Evolutionary conservation across 2,329 filamentous ascomycete genomes (phyloP).

Genomic region (Zasmidium citrigriseum): DNA sequence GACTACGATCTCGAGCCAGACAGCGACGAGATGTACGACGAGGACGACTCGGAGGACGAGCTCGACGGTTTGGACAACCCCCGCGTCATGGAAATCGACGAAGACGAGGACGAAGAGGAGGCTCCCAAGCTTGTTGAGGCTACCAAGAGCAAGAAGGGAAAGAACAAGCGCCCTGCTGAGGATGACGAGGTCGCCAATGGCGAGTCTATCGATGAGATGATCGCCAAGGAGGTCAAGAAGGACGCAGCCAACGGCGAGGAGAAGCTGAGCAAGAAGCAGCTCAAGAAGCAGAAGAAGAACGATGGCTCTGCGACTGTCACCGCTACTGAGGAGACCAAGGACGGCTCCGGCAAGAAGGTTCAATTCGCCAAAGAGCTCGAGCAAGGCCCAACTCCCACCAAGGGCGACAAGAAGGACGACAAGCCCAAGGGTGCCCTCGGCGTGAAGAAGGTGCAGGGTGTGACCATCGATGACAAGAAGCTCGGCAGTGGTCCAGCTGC

Average conservation of each 20-base stretch:
- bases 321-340: slow-evolving; percentile 52
- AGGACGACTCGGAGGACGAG: slow-evolving; percentile 40
- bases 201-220: slow-evolving; percentile 74
- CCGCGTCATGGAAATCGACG: slow-evolving; percentile 27
- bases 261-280: slow-evolving; percentile 92
- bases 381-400: slow-evolving; percentile 83
- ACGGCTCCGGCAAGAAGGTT: slow-evolving; percentile 82
- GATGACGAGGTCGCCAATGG: slow-evolving; percentile 63
- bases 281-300: slow-evolving; percentile 99
- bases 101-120: slow-evolving; percentile 61
- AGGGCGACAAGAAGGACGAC: slow-evolving; percentile 44
- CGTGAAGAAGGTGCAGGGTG: slow-evolving; percentile 80
- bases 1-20: slow-evolving; percentile 81
- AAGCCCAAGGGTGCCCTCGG: slow-evolving; percentile 58
- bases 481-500: slow-evolving; percentile 77
- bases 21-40: slow-evolving; percentile 69
- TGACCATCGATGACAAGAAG: slow-evolving; percentile 96
- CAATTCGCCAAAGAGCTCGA: slow-evolving; percentile 99
- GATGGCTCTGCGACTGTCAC: slow-evolving; percentile 76
- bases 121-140: slow-evolving; percentile 55
- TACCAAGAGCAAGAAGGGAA: slow-evolving; percentile 77
- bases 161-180: slow-evolving; percentile 92
- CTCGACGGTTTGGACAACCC: slow-evolving; percentile 29
- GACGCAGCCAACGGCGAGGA: slow-evolving; percentile 59
- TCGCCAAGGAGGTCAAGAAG: slow-evolving; percentile 68